A percentile compares a stretch with the other conserved stretches of the same genome.
phyloP scores from a whole-genome alignment of 129 eudicot species.

The Escallonia rubra region DNA sequence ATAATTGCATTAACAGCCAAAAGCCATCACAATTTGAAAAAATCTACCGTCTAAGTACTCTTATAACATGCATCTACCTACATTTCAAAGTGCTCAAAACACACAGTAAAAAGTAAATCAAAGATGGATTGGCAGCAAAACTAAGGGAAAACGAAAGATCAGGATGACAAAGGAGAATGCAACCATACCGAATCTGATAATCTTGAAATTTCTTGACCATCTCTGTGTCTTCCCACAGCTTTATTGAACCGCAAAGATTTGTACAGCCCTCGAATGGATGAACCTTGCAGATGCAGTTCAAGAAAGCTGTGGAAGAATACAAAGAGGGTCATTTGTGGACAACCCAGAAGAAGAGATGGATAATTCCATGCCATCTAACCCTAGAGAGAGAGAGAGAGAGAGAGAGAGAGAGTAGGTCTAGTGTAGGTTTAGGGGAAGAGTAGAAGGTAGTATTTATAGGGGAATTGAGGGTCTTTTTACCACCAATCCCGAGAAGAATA shows the following conservation, averaged over 20 bases:
- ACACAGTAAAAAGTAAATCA: too few relatives aligned
- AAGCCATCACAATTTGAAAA: too few relatives aligned
- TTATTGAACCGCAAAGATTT: conserved; percentile 74
- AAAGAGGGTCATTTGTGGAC: conserved; percentile 47
- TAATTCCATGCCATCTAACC: too few relatives aligned
- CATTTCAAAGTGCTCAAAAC: too few relatives aligned
- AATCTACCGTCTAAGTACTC: too few relatives aligned
- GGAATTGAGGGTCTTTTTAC: conserved; percentile 36
- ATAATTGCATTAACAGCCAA: too few relatives aligned
- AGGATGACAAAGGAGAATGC: too few relatives aligned
- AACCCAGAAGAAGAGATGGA: neutral
- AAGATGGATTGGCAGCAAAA: too few relatives aligned
- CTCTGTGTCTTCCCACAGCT: conserved; percentile 95
- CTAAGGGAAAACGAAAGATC: too few relatives aligned
- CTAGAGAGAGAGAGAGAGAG: neutral
- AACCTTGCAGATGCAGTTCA: conserved; percentile 63
- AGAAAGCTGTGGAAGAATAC: conserved; percentile 99
- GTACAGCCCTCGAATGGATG: neutral
- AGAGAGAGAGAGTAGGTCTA: neutral
- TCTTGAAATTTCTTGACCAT: conserved; percentile 34
- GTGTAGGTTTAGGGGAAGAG: conserved; percentile 28
- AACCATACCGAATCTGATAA: too few relatives aligned
- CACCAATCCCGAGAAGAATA: conserved; percentile 98
- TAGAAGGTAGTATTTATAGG: conserved; percentile 45
- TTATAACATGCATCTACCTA: too few relatives aligned